Evolutionary conservation across 768 basidiomycete genomes (phyloP).

Genomic region (Boletus tomentosulus): DNA sequence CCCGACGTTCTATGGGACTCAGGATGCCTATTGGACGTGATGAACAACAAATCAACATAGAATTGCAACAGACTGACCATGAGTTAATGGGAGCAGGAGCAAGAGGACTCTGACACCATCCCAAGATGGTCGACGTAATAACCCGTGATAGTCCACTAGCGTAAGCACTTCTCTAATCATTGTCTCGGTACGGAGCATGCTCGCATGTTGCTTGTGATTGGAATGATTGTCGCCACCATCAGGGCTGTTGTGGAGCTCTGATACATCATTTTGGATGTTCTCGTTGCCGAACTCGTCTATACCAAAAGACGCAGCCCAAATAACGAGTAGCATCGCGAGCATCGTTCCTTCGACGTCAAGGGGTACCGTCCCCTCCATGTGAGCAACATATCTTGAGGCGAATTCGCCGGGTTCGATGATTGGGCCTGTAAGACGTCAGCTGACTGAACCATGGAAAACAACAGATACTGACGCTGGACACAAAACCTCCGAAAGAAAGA

Average conservation of each 20-base stretch:
- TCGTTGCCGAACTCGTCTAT: constrained; percentile 71
- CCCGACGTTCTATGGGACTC: constrained; percentile 23
- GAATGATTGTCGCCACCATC: constrained; percentile 30
- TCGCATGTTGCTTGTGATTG: constrained; percentile 37
- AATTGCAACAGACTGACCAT: constrained; percentile 48
- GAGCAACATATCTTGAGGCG: constrained; percentile 63
- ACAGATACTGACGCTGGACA: constrained; percentile 63
- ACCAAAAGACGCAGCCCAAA: constrained; percentile 90
- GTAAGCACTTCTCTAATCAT: constrained; percentile 76
- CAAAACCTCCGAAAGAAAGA: constrained; percentile 83
- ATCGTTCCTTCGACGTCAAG: constrained; percentile 74
- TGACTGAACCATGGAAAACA: constrained; percentile 1
- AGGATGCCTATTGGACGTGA: constrained; percentile 20
- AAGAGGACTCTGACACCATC: constrained; percentile 82
- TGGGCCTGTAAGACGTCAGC: constrained; percentile 54
- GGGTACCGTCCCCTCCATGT: constrained; percentile 54
- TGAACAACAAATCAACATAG: constrained; percentile 5
- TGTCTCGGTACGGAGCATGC: constrained; percentile 53
- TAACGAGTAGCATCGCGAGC: constrained; percentile 73
- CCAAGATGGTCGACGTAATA: constrained; percentile 79
- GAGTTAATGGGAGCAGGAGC: constrained; percentile 76
- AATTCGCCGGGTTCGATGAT: constrained; percentile 82
- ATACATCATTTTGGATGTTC: constrained; percentile 8
- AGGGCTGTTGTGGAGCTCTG: constrained; percentile 3
- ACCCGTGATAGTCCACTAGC: constrained; percentile 73